Evolutionary conservation across 192 early-diverging fungal genomes (phyloP).

Genomic region (Lobosporangium transversale): DNA sequence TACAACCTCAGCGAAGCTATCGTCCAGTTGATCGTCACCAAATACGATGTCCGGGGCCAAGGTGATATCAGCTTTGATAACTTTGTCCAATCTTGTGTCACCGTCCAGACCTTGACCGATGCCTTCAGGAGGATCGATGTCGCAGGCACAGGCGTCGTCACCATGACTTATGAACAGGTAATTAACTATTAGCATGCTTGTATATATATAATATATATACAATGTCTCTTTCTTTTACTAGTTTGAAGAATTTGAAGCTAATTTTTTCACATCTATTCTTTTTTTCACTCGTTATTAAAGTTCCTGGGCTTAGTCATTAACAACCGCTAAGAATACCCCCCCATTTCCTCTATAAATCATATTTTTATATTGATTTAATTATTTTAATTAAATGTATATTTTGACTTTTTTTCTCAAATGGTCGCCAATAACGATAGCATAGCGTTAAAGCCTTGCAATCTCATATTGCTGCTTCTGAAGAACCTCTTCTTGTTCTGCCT

Average conservation of each 20-base stretch:
- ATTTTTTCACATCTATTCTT: no score
- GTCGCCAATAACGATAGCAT: background rate
- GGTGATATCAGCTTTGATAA: conserved; percentile 52
- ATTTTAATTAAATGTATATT: no score
- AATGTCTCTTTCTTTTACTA: no score
- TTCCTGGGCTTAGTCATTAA: conserved; percentile 47
- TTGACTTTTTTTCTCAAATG: no score
- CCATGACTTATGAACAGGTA: conserved; percentile 68
- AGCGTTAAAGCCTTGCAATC: conserved; percentile 12
- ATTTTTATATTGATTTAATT: background rate
- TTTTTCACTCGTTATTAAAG: conserved; percentile 9
- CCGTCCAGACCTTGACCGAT: conserved; percentile 69
- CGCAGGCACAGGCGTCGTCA: conserved; percentile 67
- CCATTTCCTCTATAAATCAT: background rate
- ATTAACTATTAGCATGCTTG: no score
- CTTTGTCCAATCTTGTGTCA: conserved; percentile 69
- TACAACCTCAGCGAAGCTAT: conserved; percentile 53
- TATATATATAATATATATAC: no score
- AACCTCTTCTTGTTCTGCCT: conserved; percentile 12
- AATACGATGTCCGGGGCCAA: conserved; percentile 63
- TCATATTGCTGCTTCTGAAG: background rate
- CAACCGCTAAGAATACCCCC: conserved; percentile 18
- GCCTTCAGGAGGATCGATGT: conserved; percentile 68
- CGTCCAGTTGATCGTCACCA: conserved; percentile 33
- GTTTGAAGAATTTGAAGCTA: no score